Evolutionary conservation across 176 grass and related monocot species (phyloP), one percentile per base, ranked within the genome.

Genomic region (sorghum (Sorghum bicolor)): DNA sequence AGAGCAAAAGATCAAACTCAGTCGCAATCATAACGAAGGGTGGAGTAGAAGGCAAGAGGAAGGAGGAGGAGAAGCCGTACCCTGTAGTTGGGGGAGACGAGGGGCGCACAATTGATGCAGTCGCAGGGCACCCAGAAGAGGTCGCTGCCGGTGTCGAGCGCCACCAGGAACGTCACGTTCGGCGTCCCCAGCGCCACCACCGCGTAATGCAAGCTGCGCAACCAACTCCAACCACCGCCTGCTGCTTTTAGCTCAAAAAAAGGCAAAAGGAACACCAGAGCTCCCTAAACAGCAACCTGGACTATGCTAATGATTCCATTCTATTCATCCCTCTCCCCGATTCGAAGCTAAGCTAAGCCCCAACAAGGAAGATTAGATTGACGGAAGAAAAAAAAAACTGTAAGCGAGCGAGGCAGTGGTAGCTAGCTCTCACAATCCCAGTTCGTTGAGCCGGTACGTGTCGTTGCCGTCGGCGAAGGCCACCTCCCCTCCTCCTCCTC

Each of bases 71-170:
- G 74, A 24, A 26, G 24, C 8, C 26, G 41, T 90, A 94, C 93
- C 10, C 76, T 79, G 78, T 95, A 90, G 19, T 13, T 40, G 0
- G 83, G 75, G 2, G 89, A 94, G 33, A 31, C 47, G 37, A 91
- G 82, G 0, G 89, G 86, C 0, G 93, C 91, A 78, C 96, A 99
- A 48, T 76, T 60, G 73, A 73, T 8, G 85, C 96, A 98, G 74
- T 95, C 82, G 74, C 95, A 98, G 70, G 95, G 95, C 72, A 98
- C 92, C 95, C 92, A 98, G 81, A 98, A 90, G 25, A 98, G 90
- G 77, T 93, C 90, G 81, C 95, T 98, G 68, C 95, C 95, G 64
- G 95, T 94, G 86, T 94, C 95, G 67, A 97, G 84, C 58, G 95
- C 95, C 72, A 97, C 95, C 63, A 98, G 84, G 82, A 95, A 95